These are phyloP conservation scores for Aphanomyces astaci DNA, from an alignment of 352 stramenopile genomes.

Conservation along the genomic window DNA sequence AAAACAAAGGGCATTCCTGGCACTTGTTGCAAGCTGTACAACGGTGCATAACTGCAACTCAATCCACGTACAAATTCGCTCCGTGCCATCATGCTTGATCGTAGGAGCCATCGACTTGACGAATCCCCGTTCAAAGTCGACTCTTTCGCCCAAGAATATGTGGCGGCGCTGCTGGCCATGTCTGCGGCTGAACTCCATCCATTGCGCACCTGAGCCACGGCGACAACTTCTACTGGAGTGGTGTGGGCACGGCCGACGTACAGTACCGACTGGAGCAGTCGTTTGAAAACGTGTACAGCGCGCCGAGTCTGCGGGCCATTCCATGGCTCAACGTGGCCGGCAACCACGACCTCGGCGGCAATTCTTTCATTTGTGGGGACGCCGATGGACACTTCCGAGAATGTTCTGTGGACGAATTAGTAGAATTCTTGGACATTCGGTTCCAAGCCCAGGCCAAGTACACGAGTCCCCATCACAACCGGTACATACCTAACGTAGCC, in stretches of 20 bases:
- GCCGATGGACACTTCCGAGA: slow-evolving; percentile 28
- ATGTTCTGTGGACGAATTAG: slow-evolving; percentile 41
- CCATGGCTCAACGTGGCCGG: slow-evolving; percentile 76
- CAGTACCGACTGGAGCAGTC: slow-evolving; percentile 33
- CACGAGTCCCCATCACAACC: slow-evolving; percentile 66
- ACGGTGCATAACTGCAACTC: slow-evolving; percentile 19
- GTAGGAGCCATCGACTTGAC: background rate
- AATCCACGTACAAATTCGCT: background rate
- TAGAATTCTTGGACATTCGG: slow-evolving; percentile 49
- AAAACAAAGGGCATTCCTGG: slow-evolving; percentile 71
- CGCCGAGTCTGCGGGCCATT: slow-evolving; percentile 27
- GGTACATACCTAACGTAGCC: slow-evolving; percentile 17
- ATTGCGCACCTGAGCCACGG: slow-evolving; percentile 32
- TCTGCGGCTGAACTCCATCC: slow-evolving; percentile 31
- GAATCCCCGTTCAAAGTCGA: slow-evolving; percentile 32
- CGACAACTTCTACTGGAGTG: slow-evolving; percentile 45
- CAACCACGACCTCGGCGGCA: slow-evolving; percentile 80
- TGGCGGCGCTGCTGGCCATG: slow-evolving; percentile 34
- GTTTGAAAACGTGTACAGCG: slow-evolving; percentile 34
- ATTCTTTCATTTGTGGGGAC: slow-evolving; percentile 59
- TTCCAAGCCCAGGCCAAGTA: slow-evolving; percentile 72
- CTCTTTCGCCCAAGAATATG: slow-evolving; percentile 27
- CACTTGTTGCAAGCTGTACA: slow-evolving; percentile 86
- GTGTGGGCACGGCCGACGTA: slow-evolving; percentile 30
- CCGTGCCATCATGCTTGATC: background rate